A percentile compares a stretch with the other conserved stretches of the same genome.
Evolutionary conservation across 2,329 filamentous ascomycete species (phyloP).

Genomic region (Zalaria sp.): DNA sequence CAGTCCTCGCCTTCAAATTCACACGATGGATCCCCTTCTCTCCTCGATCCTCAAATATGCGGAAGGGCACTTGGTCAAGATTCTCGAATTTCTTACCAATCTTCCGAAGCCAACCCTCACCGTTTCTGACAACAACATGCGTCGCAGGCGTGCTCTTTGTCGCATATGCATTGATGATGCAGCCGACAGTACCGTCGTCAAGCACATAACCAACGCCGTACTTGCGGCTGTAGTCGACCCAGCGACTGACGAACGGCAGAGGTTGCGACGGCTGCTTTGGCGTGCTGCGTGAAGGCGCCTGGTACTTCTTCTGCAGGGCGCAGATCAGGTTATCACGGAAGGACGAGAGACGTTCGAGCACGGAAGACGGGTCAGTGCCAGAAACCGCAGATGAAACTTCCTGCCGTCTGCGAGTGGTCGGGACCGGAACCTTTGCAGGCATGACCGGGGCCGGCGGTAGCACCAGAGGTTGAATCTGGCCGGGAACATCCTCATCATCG

Average conservation of each 20-base stretch:
- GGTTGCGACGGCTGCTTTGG: constrained; percentile 9
- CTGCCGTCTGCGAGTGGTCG: constrained; percentile 7
- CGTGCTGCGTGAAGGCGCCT: constrained; percentile 21
- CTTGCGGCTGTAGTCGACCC: constrained; percentile 82
- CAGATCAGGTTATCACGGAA: constrained; percentile 32
- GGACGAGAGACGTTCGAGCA: constrained; percentile 27
- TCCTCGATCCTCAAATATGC: constrained; percentile 61
- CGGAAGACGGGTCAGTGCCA: constrained; percentile 28
- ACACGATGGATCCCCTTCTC: constrained; percentile 41
- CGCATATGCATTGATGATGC: constrained; percentile 36
- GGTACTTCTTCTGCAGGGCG: constrained; percentile 25
- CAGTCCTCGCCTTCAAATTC: constrained; percentile 1
- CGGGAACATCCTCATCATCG: constrained; percentile 13
- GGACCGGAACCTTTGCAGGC: constrained; percentile 13
- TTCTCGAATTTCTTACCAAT: constrained; percentile 46
- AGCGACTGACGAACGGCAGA: constrained; percentile 52
- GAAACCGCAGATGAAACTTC: constrained; percentile 14
- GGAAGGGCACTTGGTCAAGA: constrained; percentile 34
- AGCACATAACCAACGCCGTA: constrained; percentile 75
- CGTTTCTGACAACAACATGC: constrained; percentile 56
- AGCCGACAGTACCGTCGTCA: constrained; percentile 68
- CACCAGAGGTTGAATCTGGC: constrained; percentile 5
- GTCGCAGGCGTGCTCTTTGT: constrained; percentile 44
- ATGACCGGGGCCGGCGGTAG: constrained; percentile 16
- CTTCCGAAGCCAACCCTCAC: constrained; percentile 48